A percentile compares a stretch with the other conserved stretches of the same genome.
phyloP scores from a whole-genome alignment of 371 early-diverging fungal species.

The Scutellospora calospora region DNA sequence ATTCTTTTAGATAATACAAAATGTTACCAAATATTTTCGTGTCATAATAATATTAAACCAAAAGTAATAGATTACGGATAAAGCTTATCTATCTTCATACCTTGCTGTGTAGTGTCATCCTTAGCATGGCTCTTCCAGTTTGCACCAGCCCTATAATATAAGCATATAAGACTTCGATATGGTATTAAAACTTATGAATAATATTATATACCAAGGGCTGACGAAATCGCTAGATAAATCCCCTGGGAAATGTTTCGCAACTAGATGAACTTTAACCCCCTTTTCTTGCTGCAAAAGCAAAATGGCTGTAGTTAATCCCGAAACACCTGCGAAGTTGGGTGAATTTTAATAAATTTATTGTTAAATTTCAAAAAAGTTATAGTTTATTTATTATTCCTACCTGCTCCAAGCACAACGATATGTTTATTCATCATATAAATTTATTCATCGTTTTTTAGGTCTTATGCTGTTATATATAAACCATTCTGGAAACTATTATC shows the following conservation, averaged over 20 bases:
- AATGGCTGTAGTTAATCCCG: slow-evolving; percentile 74
- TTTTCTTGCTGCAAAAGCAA: slow-evolving; percentile 55
- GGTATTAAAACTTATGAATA: slow-evolving; percentile 13
- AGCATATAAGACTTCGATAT: background rate
- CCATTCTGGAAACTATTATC: too few species aligned
- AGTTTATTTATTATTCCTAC: background rate
- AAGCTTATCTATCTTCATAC: slow-evolving; percentile 14
- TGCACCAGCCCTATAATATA: slow-evolving; percentile 66
- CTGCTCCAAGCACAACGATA: slow-evolving; percentile 35
- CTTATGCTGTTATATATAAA: too few species aligned
- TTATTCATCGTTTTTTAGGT: too few species aligned
- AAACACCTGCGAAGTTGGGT: slow-evolving; percentile 66
- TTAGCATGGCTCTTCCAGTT: slow-evolving; percentile 68
- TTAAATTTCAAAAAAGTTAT: background rate
- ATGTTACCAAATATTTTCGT: too few species aligned
- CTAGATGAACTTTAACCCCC: slow-evolving; percentile 62
- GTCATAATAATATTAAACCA: too few species aligned
- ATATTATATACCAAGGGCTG: slow-evolving; percentile 60
- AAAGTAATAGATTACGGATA: background rate
- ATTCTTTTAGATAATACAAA: slow-evolving; percentile 47
- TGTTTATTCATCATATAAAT: slow-evolving; percentile 23
- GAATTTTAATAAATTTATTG: background rate
- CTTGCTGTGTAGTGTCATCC: slow-evolving; percentile 24
- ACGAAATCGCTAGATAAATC: slow-evolving; percentile 67
- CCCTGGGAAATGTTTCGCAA: slow-evolving; percentile 68